Evolutionary conservation across 1,139 yeast species (phyloP).

Genomic region (Yamadazyma buinensis): DNA sequence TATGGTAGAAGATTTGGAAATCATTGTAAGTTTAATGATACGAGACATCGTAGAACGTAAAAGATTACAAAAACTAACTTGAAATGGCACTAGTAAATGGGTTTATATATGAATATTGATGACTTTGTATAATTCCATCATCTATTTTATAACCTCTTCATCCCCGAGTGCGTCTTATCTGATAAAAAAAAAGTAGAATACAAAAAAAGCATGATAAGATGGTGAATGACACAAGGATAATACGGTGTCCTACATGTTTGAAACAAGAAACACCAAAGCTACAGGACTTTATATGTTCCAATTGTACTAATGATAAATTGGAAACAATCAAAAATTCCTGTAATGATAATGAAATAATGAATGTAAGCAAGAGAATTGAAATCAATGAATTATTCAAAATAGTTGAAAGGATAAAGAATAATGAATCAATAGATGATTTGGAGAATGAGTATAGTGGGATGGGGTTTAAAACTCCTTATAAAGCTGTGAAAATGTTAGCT

Average conservation of each 20-base stretch:
- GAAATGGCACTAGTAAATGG: too few relatives aligned
- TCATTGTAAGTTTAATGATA: slow-evolving; percentile 50
- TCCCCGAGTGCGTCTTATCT: slow-evolving; percentile 3
- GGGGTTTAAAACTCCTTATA: slow-evolving; percentile 1
- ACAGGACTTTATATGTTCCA: slow-evolving; percentile 19
- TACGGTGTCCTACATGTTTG: slow-evolving; percentile 16
- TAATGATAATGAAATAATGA: slow-evolving; percentile 22
- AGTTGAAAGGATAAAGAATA: slow-evolving; percentile 13
- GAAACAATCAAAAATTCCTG: slow-evolving; percentile 23
- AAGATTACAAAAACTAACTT: slow-evolving; percentile 19
- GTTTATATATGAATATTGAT: too few relatives aligned
- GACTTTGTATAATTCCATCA: too few relatives aligned
- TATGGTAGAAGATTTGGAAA: slow-evolving; percentile 47
- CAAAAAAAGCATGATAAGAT: not conserved
- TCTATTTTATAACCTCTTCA: too few relatives aligned
- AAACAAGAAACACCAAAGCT: slow-evolving; percentile 7
- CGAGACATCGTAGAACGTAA: slow-evolving; percentile 54
- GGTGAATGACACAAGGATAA: too few relatives aligned
- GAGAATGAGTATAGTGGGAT: not conserved
- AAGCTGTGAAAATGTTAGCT: slow-evolving; percentile 35
- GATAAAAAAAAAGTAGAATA: too few relatives aligned
- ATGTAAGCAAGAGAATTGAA: slow-evolving; percentile 17
- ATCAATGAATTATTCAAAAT: slow-evolving; percentile 27
- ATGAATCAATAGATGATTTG: slow-evolving; percentile 2
- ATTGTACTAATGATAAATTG: slow-evolving; percentile 18